A percentile compares a stretch with the other conserved stretches of the same genome.
phyloP scores from a whole-genome alignment of 805 yeast genomes.

The Kluyveromyces dobzhanskii region DNA sequence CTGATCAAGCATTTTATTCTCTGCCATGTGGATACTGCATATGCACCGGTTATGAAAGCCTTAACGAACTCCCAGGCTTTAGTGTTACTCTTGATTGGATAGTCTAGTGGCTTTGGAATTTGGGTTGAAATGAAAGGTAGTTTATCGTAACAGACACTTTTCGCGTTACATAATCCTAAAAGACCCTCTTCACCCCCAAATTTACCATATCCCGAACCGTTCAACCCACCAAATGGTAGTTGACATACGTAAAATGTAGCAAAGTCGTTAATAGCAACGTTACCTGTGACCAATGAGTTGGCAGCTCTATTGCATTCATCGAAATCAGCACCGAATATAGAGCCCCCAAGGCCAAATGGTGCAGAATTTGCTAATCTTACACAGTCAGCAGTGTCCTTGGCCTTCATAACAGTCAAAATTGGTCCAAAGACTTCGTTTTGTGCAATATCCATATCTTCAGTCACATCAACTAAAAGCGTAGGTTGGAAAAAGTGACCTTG shows the following conservation, averaged over 20 bases:
- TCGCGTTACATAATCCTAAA: slow-evolving; percentile 79
- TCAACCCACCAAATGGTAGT: slow-evolving; percentile 92
- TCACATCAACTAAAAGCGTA: slow-evolving; percentile 77
- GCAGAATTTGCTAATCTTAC: slow-evolving; percentile 73
- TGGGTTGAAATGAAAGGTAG: slow-evolving; percentile 69
- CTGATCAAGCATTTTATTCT: slow-evolving; percentile 47
- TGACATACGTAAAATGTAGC: slow-evolving; percentile 95
- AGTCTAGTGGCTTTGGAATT: slow-evolving; percentile 85
- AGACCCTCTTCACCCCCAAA: slow-evolving; percentile 98
- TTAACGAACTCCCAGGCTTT: slow-evolving; percentile 86
- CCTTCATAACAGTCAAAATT: slow-evolving; percentile 69
- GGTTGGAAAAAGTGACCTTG: slow-evolving; percentile 93
- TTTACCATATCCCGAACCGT: slow-evolving; percentile 93
- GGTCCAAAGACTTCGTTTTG: slow-evolving; percentile 95
- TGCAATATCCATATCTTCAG: slow-evolving; percentile 68
- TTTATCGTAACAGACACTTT: slow-evolving; percentile 80
- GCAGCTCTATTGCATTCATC: slow-evolving; percentile 54
- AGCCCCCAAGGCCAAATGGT: slow-evolving; percentile 84
- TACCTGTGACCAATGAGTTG: slow-evolving; percentile 64
- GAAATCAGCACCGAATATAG: slow-evolving; percentile 71
- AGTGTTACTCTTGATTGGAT: slow-evolving; percentile 74
- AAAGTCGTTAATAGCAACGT: slow-evolving; percentile 94
- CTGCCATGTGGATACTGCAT: slow-evolving; percentile 67
- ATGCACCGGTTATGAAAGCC: slow-evolving; percentile 77
- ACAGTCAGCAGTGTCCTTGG: slow-evolving; percentile 57